Evolutionary conservation across 2,329 filamentous ascomycete genomes (phyloP).

Genomic region (Neopestalotiopsis clavispora): DNA sequence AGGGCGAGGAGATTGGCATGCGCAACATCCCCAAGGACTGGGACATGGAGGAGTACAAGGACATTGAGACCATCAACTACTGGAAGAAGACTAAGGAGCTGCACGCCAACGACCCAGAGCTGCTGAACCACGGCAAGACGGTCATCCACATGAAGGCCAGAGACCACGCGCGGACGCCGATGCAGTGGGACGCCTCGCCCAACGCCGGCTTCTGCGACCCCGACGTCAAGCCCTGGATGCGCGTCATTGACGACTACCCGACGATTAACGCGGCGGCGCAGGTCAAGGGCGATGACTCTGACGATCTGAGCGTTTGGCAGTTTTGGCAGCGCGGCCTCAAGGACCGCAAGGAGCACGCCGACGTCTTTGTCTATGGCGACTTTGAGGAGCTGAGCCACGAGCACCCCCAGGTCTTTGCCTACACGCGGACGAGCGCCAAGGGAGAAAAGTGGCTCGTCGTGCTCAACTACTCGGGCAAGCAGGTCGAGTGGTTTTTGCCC

Average conservation of each 20-base stretch:
- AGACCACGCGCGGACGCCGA: constrained; percentile 70
- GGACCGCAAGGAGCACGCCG: constrained; percentile 59
- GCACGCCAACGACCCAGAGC: constrained; percentile 42
- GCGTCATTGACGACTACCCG: constrained; percentile 57
- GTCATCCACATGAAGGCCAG: constrained; percentile 64
- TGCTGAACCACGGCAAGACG: constrained; percentile 50
- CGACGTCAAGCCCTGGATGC: constrained; percentile 62
- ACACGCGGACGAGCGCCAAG: constrained; percentile 29
- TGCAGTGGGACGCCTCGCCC: constrained; percentile 64
- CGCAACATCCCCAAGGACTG: constrained; percentile 63
- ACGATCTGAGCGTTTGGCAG: constrained; percentile 52
- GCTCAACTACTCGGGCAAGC: constrained; percentile 33
- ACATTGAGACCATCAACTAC: constrained; percentile 54
- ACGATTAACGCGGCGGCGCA: constrained; percentile 64
- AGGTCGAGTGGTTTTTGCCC: constrained; percentile 31
- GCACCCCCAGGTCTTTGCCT: constrained; percentile 29
- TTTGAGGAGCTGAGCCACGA: constrained; percentile 46
- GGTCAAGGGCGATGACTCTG: constrained; percentile 29
- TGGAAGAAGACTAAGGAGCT: constrained; percentile 42
- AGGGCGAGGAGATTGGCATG: constrained; percentile 71
- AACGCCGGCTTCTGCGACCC: constrained; percentile 66
- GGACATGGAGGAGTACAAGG: constrained; percentile 66
- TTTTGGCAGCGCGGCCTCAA: constrained; percentile 65
- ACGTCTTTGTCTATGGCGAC: constrained; percentile 65
- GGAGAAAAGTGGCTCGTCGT: constrained; percentile 35